A percentile compares a stretch with the other conserved stretches of the same genome.
These are phyloP conservation scores for Carex cristatella DNA, from an alignment of 176 grass and related monocot genomes.

Conservation along the genomic window DNA sequence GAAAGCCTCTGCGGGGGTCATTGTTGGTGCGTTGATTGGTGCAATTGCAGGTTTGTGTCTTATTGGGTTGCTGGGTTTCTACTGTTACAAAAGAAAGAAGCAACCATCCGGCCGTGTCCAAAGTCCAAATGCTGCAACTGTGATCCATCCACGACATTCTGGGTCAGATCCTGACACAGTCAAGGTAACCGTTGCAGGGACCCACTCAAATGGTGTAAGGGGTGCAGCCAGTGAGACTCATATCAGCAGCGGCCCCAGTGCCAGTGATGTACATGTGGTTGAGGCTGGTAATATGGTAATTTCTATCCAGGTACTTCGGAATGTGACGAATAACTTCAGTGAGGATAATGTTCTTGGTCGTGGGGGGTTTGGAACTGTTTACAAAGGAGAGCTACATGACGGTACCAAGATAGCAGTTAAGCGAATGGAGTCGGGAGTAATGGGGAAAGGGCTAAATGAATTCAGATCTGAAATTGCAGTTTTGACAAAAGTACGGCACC, in stretches of 20 bases:
- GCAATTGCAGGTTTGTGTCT: constrained; percentile 42
- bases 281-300: constrained; percentile 96
- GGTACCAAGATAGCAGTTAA: constrained; percentile 96
- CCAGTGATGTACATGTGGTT: constrained; percentile 64
- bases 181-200: constrained; percentile 64
- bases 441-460: constrained; percentile 94
- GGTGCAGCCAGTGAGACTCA: constrained; percentile 38
- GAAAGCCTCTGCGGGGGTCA: constrained; percentile 36
- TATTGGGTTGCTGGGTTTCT: constrained; percentile 53
- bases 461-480: constrained; percentile 91
- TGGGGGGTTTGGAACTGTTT: constrained; percentile 83
- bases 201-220: constrained; percentile 35
- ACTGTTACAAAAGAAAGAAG: constrained; percentile 72
- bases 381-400: constrained; percentile 93
- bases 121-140: constrained; percentile 56
- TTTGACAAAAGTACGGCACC: constrained; percentile 82
- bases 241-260: constrained; percentile 37
- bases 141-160: constrained; percentile 71
- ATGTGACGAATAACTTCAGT: constrained; percentile 96
- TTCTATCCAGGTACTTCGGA: constrained; percentile 89
- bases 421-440: constrained; percentile 84
- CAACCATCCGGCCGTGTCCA: constrained; percentile 65
- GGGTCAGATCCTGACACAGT: constrained; percentile 74
- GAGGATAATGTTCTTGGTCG: constrained; percentile 77
- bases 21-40: constrained; percentile 54